Percentiles rank a stretch among this genome's conserved stretches.
These are phyloP conservation scores for Neobulgaria alba DNA, from an alignment of 2,329 filamentous ascomycete species.

Conservation along the genomic window DNA sequence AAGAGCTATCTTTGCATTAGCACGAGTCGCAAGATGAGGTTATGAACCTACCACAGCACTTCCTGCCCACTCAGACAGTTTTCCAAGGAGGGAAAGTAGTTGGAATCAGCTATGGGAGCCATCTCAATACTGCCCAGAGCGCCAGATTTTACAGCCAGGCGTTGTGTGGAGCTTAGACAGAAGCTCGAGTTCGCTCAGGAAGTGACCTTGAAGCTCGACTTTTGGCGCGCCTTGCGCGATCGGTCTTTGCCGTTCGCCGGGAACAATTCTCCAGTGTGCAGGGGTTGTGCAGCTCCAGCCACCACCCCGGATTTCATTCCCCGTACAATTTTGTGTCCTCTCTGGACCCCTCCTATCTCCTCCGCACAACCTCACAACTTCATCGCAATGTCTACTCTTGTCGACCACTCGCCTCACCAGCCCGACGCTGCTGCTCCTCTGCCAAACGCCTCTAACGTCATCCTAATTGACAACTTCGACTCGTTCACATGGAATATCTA, in stretches of 20 bases:
- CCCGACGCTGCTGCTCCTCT: constrained; percentile 66
- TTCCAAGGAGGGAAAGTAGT: constrained; percentile 78
- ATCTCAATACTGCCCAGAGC: constrained; percentile 47
- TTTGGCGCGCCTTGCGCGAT: not conserved
- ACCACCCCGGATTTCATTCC: too few relatives aligned
- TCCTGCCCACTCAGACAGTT: constrained; percentile 75
- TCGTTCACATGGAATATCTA: constrained; percentile 99
- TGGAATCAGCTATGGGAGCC: constrained; percentile 60
- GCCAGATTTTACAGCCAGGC: constrained; percentile 17
- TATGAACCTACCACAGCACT: constrained; percentile 62
- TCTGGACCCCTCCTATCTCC: too few relatives aligned
- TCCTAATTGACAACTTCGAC: constrained; percentile 98
- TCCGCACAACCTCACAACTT: too few relatives aligned
- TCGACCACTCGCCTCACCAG: constrained; percentile 80
- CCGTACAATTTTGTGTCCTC: too few relatives aligned
- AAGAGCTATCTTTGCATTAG: constrained; percentile 39
- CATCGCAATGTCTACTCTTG: too few relatives aligned
- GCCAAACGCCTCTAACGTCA: constrained; percentile 75
- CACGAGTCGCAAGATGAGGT: constrained; percentile 1
- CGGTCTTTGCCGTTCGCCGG: not conserved
- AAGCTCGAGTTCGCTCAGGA: not conserved
- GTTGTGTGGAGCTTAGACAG: constrained; percentile 25
- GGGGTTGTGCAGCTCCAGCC: too few relatives aligned
- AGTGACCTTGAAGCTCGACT: not conserved
- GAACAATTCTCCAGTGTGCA: too few relatives aligned